Evolutionary conservation across 1,284 basidiomycete species (phyloP), one percentile per base, ranked within the genome.

Genomic region (Cryptococcus wingfieldii): DNA sequence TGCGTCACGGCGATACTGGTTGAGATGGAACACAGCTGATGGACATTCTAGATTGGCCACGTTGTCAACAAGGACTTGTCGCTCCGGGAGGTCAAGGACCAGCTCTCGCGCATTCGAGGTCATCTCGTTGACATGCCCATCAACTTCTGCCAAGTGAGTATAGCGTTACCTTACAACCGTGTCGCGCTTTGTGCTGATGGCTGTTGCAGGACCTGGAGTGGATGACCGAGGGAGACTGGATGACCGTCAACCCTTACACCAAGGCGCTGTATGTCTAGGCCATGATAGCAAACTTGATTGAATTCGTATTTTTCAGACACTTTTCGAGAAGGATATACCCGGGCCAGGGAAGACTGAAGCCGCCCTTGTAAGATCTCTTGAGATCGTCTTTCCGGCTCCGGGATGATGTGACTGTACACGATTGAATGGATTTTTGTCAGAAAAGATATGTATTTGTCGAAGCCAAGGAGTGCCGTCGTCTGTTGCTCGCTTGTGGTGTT

Each of bases 11-110:
- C 31, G 10, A 10, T 34, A 34, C 10, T 34, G 3, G 31, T 10
- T 34, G 31, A 34, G 31, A 34, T 34, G 10, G 1, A 54, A n/a
- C 28, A 47, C 49, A 42, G n/a, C 38, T 46, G 56, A 59, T 43
- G 25, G 52, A 55, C 25, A 79, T 80, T 85, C 8, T 84, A 89
- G 81, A 81, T 83, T 4, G 90, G 90, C 2, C 93, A 95, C 74
- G 85, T 95, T 50, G 85, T 83, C 2, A 84, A 79, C 55, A 62
- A 84, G 10, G 84, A 80, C 5, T 67, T 90, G 31, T 72, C 82
- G 0, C 76, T 91, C 19, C 77, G 80, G 1, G 82, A 85, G 47
- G 81, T 91, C 64, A 92, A 94, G 80, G 78, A 84, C 45, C 83
- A 84, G 38, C 81, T 97, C 46, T 78, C 80, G 34, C 79, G 84